phyloP scores from a whole-genome alignment of 805 yeast species.

The Lipomyces sp. region DNA sequence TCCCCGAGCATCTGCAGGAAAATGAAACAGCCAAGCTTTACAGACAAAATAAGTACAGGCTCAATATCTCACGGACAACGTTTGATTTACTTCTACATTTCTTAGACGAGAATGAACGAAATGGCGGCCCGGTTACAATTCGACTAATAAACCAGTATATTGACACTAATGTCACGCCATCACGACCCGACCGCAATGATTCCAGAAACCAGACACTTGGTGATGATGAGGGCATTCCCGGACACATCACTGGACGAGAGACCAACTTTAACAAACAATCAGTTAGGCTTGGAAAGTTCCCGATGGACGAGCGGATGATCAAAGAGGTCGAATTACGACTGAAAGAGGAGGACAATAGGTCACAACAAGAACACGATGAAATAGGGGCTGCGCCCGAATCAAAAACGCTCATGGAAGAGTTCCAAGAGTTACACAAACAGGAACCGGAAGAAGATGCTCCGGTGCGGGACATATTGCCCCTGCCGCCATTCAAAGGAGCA shows the following conservation, averaged over 20 bases:
- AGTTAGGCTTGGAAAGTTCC: slow-evolving; percentile 81
- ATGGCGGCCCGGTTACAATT: slow-evolving; percentile 87
- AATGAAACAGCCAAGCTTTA: slow-evolving; percentile 81
- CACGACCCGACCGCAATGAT: slow-evolving; percentile 44
- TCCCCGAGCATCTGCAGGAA: slow-evolving; percentile 80
- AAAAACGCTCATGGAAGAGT: slow-evolving; percentile 66
- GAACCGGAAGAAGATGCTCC: slow-evolving; percentile 60
- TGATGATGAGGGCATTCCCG: slow-evolving; percentile 51
- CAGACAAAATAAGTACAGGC: slow-evolving; percentile 70
- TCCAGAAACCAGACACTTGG: slow-evolving; percentile 59
- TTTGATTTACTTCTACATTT: slow-evolving; percentile 83
- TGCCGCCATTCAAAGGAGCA: slow-evolving; percentile 79
- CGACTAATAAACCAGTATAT: slow-evolving; percentile 85
- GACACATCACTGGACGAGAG: slow-evolving; percentile 48
- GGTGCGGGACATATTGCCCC: slow-evolving; percentile 71
- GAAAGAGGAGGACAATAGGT: slow-evolving; percentile 67
- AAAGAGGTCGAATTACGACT: slow-evolving; percentile 79
- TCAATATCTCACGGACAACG: slow-evolving; percentile 80
- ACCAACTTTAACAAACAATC: slow-evolving; percentile 70
- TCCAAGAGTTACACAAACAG: slow-evolving; percentile 59
- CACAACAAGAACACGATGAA: slow-evolving; percentile 44
- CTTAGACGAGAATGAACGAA: slow-evolving; percentile 86
- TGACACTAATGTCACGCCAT: slow-evolving; percentile 48
- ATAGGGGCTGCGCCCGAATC: slow-evolving; percentile 42
- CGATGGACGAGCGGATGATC: slow-evolving; percentile 81